Percentiles rank a stretch among this genome's conserved stretches.
phyloP scores from a whole-genome alignment of 768 basidiomycete species.

The Boletus rufocinnamomeus region DNA sequence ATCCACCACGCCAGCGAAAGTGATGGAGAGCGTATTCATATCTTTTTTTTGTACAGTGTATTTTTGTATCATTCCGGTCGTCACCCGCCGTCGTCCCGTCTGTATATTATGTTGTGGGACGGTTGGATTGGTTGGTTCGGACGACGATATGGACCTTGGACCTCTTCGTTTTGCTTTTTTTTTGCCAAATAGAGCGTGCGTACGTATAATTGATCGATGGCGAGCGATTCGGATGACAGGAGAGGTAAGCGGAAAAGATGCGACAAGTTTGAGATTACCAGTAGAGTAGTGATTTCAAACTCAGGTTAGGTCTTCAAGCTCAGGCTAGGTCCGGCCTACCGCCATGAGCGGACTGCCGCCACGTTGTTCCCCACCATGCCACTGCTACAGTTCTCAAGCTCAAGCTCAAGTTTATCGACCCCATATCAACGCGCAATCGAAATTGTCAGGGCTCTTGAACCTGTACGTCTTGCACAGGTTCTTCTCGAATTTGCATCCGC shows the following conservation, averaged over 20 bases:
- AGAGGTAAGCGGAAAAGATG: neutral
- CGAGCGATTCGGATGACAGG: neutral
- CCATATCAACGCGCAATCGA: neutral
- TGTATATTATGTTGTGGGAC: no score
- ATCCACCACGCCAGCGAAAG: neutral
- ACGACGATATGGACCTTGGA: neutral
- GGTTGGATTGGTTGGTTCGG: neutral
- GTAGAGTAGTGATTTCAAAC: no score
- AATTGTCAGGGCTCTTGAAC: slow-evolving; percentile 10
- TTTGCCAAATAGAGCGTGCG: neutral
- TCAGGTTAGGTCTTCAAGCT: no score
- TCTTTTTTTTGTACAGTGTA: no score
- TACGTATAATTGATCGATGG: neutral
- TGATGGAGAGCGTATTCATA: neutral
- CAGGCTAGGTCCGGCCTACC: no score
- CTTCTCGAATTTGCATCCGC: slow-evolving; percentile 18
- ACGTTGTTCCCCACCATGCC: neutral
- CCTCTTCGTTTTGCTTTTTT: neutral
- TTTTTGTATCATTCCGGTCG: neutral
- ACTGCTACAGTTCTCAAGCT: no score
- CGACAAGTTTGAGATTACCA: neutral
- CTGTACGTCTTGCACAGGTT: slow-evolving; percentile 16
- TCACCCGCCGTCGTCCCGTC: neutral
- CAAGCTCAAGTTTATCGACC: neutral
- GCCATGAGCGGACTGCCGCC: no score